Evolutionary conservation across 306 rosid genomes (phyloP).

Genomic region (Corylus avellana): DNA sequence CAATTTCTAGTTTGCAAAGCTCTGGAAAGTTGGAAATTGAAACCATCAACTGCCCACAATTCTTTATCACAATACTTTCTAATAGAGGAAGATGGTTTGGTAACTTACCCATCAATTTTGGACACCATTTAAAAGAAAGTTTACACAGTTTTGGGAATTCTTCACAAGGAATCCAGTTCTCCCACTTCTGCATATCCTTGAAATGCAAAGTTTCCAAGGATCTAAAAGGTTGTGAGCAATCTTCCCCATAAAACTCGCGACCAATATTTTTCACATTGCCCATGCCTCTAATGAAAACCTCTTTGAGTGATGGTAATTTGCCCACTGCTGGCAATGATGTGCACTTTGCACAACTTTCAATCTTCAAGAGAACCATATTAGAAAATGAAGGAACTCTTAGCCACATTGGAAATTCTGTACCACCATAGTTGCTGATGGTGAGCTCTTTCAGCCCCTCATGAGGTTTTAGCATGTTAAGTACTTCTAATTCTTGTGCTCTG

Average conservation of each 20-base stretch:
- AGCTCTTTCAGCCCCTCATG: neutral
- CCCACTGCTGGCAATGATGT: conserved; percentile 1
- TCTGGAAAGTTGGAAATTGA: no score
- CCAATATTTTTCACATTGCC: neutral
- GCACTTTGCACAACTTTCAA: neutral
- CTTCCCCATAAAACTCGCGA: conserved; percentile 5
- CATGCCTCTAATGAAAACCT: neutral
- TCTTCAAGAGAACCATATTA: neutral
- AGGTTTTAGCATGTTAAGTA: conserved; percentile 6
- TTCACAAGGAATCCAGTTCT: neutral
- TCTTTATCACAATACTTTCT: no score
- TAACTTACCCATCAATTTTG: neutral
- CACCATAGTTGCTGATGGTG: neutral
- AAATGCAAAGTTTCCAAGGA: neutral
- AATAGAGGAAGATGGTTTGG: neutral
- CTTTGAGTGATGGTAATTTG: neutral
- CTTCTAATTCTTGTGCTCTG: neutral
- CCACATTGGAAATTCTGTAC: conserved; percentile 1
- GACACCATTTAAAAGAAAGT: neutral
- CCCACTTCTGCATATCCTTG: neutral
- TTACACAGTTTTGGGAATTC: neutral
- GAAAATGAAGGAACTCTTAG: neutral
- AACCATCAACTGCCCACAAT: no score
- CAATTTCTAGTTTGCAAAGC: no score
- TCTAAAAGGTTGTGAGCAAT: neutral